Conservation (phyloP, 192 early-diverging fungal species). For the Rhizophagus clarus region DNA sequence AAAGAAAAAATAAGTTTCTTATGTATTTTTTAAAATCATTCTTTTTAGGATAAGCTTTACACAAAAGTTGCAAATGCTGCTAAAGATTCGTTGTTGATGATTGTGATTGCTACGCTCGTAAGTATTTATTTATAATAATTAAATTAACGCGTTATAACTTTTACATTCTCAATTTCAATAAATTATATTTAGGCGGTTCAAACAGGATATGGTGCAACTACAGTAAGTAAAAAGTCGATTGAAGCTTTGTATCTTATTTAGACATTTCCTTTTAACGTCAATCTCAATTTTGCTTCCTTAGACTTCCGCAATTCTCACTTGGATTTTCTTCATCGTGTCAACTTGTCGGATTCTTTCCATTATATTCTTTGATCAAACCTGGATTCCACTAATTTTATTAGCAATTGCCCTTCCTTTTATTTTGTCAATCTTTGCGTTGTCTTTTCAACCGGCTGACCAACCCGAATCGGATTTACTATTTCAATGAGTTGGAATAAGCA, state of each 20-base stretch:
- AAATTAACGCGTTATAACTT: too few species aligned
- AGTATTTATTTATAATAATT: not conserved
- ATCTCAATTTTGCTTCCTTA: not conserved
- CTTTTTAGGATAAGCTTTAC: not conserved
- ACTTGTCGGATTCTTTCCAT: not conserved
- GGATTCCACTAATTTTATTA: not conserved
- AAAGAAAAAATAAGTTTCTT: too few species aligned
- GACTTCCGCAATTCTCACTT: not conserved
- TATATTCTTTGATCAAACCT: not conserved
- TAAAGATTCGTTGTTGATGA: slow-evolving; percentile 1
- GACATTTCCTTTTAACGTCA: not conserved
- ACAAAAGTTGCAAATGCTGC: not conserved
- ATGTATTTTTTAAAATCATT: not conserved
- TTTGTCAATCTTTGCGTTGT: not conserved
- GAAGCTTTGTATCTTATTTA: not conserved
- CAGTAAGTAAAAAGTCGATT: not conserved
- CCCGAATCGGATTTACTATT: too few species aligned
- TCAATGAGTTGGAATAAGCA: too few species aligned
- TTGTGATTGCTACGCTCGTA: not conserved
- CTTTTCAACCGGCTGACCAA: not conserved
- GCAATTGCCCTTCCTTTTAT: not conserved
- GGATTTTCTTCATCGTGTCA: not conserved
- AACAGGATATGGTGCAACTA: not conserved
- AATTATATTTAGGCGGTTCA: not conserved
- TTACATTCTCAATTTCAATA: not conserved